These are phyloP conservation scores for Paecilomyces sp. DNA, from an alignment of 2,329 filamentous ascomycete species.

Conservation along the genomic window DNA sequence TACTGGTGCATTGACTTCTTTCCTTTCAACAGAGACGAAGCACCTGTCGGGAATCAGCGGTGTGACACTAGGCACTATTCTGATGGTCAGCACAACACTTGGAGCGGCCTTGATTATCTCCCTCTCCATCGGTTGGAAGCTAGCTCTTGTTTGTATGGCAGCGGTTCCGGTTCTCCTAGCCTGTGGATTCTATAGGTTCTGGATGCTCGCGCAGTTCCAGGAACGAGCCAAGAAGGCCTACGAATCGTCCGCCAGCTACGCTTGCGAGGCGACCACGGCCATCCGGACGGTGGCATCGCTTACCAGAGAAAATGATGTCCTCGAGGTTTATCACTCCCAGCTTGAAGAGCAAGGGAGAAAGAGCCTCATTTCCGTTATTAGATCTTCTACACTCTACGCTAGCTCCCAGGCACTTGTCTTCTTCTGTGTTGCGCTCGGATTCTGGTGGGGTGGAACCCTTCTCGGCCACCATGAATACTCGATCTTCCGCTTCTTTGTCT, in stretches of 20 bases:
- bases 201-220: constrained; percentile 72
- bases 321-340: constrained; percentile 60
- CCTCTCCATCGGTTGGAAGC: constrained; percentile 77
- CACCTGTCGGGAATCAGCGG: constrained; percentile 84
- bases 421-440: constrained; percentile 75
- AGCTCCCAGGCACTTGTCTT: constrained; percentile 78
- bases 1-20: constrained; percentile 78
- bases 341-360: constrained; percentile 60
- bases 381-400: constrained; percentile 73
- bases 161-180: constrained; percentile 69
- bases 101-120: constrained; percentile 64
- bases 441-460: constrained; percentile 83
- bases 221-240: constrained; percentile 73
- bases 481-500: constrained; percentile 86
- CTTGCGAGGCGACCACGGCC: constrained; percentile 86
- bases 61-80: constrained; percentile 75
- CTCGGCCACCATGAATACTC: constrained; percentile 64
- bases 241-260: constrained; percentile 72
- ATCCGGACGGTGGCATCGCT: constrained; percentile 91
- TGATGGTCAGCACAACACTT: constrained; percentile 74
- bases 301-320: constrained; percentile 77
- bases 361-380: constrained; percentile 66
- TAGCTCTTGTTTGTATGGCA: constrained; percentile 73
- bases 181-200: constrained; percentile 85
- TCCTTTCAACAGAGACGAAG: constrained; percentile 83